Base-by-base conservation (phyloP, 1,139 yeast genomes). In the Suhomyces chickasaworum region DNA sequence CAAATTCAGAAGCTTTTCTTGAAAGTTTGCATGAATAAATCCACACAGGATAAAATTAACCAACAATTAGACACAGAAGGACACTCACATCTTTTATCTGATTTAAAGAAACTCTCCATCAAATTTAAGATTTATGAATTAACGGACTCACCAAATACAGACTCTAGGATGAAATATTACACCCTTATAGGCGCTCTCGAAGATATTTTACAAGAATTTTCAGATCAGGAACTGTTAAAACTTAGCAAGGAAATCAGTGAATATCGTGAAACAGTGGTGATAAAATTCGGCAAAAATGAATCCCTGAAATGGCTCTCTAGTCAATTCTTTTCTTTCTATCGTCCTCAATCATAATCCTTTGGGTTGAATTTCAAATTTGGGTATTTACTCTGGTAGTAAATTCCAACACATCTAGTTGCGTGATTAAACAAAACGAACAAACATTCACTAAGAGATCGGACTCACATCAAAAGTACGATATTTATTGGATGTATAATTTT, bases 91-190 rank as follows among this genome's bases (percentile, higher is more conserved):
- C 47, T 63, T 3, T 52, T 67, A 12, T 63, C 71, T 2, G 49
- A 53, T 4, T 57, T 71, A 41, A 69, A 69, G 49, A 61, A 57
- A 42, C 46, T 70, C 9, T 68, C 75, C 1, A 60, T 66, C 39
- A 68, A 64, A 49, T 57, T 63, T 53, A 65, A 64, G 46, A 40
- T 70, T 3, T 64, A 64, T 47, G 48, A 51, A 1, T 50, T 64
- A 18, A 53, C 58, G 4, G 56, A 53, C n/a, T 27, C 20, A 1
- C 52, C 55, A 1, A 42, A 34, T 15, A 50, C 47, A 33, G 61
- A 54, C 27, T 47, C 49, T 9, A 44, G 65, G 9, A 57, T 62
- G 21, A 45, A 40, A 10, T 50, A 51, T 42, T 64, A 64, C 40
- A 53, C 62, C 9, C 48, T 42, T 37, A 35, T 43, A 2, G 29